Evolutionary conservation across 768 basidiomycete species (phyloP), one percentile per base, ranked within the genome.

Genomic region (Symmetrospora coprosmae): DNA sequence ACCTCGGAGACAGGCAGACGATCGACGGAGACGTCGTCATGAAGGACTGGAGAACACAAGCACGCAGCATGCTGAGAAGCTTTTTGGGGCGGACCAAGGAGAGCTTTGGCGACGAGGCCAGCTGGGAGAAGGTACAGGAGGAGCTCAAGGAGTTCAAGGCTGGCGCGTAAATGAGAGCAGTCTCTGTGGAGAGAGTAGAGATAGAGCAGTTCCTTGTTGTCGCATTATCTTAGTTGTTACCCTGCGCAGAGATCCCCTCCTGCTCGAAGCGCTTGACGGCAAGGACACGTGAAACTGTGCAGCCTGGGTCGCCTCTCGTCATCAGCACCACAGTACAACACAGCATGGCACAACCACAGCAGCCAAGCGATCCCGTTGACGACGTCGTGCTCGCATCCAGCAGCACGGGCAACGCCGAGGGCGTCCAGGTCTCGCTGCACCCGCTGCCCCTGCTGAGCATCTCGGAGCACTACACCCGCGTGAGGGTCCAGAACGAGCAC

Each of bases 391-490:
- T n/a, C n/a, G n/a, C n/a, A n/a, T n/a, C n/a, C n/a, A n/a, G n/a
- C n/a, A n/a, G n/a, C n/a, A n/a, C n/a, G n/a, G n/a, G n/a, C n/a
- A n/a, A n/a, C n/a, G n/a, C n/a, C 31, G 55, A 58, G 33, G 55
- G 55, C 21, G 55, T 61, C 2, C 49, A 61, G 27, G 51, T 61
- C 4, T 63, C 62, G 27, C 48, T 59, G 38, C 94, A 97, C 72
- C 92, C 94, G 35, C 78, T 97, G 14, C 89, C 94, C 9, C 89
- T 99, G 70, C 79, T 99, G 64, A 94, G 90, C 73, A 85, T 97
- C 68, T 94, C 91, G 1, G 94, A 97, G 69, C 92, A 97, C 74
- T 78, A 86, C 68, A 92, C 87, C 40, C 80, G 94, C 64, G 75
- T 82, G 60, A 83, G 83, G 67, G 78, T 96, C 13, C 84, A 89